phyloP scores from a whole-genome alignment of 2,329 filamentous ascomycete genomes.

The Ascochyta fabae region DNA sequence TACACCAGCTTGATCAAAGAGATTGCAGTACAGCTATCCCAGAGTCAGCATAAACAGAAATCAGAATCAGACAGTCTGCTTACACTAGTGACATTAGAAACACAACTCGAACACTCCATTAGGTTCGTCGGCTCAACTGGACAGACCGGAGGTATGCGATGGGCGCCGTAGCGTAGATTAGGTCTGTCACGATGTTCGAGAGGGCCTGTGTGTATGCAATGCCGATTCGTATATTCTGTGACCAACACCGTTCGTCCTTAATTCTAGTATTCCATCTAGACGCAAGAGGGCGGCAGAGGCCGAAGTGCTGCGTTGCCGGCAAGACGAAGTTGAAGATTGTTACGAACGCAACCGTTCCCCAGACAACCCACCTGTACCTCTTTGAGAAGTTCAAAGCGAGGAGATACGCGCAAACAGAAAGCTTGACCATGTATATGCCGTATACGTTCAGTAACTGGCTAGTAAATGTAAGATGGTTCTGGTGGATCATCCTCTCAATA shows the following conservation, averaged over 20 bases:
- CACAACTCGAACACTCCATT: neutral
- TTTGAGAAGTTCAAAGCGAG: slow-evolving; percentile 22
- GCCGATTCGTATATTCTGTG: neutral
- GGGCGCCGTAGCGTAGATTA: slow-evolving; percentile 1
- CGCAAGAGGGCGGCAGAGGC: slow-evolving; percentile 8
- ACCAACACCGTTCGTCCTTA: neutral
- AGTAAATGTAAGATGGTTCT: neutral
- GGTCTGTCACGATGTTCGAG: slow-evolving; percentile 7
- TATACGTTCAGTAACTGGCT: slow-evolving; percentile 16
- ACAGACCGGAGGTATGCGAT: slow-evolving; percentile 2
- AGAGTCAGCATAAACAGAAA: neutral
- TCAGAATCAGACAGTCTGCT: neutral
- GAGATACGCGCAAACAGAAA: slow-evolving; percentile 24
- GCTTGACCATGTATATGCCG: slow-evolving; percentile 22
- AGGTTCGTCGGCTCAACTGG: neutral
- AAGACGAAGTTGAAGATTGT: slow-evolving; percentile 16
- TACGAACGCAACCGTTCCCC: slow-evolving; percentile 12
- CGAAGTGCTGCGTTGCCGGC: slow-evolving; percentile 9
- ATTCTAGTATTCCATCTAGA: slow-evolving; percentile 10
- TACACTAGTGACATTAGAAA: neutral
- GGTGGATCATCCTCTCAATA: neutral
- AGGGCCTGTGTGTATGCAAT: neutral
- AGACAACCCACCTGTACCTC: slow-evolving; percentile 18
- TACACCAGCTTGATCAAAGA: neutral
- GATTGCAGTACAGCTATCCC: neutral